A percentile compares a stretch with the other conserved stretches of the same genome.
Conservation (phyloP, 805 yeast genomes). For the Wickerhamiella galacta region DNA sequence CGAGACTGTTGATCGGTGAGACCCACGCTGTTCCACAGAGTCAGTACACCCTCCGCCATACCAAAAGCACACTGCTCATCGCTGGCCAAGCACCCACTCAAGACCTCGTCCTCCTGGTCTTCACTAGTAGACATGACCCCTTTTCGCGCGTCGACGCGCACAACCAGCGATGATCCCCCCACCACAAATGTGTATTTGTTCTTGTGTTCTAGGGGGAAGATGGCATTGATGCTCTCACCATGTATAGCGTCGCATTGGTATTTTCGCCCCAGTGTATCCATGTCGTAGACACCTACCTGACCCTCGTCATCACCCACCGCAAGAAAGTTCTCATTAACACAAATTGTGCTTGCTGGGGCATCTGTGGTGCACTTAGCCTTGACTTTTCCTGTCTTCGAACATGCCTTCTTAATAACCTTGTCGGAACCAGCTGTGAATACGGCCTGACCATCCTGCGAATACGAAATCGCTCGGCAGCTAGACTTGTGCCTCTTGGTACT, state of each 20-base stretch:
- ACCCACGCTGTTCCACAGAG: slow-evolving; percentile 63
- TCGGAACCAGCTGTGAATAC: slow-evolving; percentile 71
- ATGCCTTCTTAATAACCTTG: slow-evolving; percentile 57
- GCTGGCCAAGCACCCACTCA: slow-evolving; percentile 49
- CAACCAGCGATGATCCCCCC: slow-evolving; percentile 65
- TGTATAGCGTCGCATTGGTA: slow-evolving; percentile 41
- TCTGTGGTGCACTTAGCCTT: slow-evolving; percentile 29
- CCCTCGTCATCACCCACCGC: slow-evolving; percentile 52
- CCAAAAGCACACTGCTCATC: slow-evolving; percentile 61
- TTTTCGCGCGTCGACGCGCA: slow-evolving; percentile 64
- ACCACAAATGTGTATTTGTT: slow-evolving; percentile 69
- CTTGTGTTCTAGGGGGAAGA: slow-evolving; percentile 49
- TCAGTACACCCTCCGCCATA: slow-evolving; percentile 79
- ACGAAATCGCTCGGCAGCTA: slow-evolving; percentile 57
- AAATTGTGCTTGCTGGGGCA: slow-evolving; percentile 17
- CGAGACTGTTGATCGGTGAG: slow-evolving; percentile 59
- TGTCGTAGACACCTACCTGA: slow-evolving; percentile 41
- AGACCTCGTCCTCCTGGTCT: slow-evolving; percentile 86
- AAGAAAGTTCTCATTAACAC: slow-evolving; percentile 19
- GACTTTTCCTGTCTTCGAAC: slow-evolving; percentile 59
- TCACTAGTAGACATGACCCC: slow-evolving; percentile 53
- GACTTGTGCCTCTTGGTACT: slow-evolving; percentile 81
- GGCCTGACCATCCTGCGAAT: slow-evolving; percentile 45
- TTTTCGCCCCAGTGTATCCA: slow-evolving; percentile 32
- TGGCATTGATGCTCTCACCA: slow-evolving; percentile 50